These are phyloP conservation scores for Lichtheimia ornata DNA, from an alignment of 371 early-diverging fungal genomes.

Conservation along the genomic window DNA sequence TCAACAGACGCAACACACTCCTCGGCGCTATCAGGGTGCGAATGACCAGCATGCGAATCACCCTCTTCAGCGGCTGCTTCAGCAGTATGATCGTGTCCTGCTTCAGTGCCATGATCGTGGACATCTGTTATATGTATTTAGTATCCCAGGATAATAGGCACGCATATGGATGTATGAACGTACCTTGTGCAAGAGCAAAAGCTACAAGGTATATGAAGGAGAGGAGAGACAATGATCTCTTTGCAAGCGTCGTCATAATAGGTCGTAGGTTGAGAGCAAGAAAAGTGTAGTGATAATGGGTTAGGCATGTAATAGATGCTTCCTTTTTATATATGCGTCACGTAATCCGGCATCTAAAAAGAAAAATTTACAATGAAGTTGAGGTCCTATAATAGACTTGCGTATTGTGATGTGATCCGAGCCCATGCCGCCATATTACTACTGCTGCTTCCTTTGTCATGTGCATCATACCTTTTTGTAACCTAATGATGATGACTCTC, in stretches of 20 bases:
- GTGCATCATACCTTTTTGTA: too few species aligned
- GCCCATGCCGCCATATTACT: too few species aligned
- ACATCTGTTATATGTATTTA: neutral
- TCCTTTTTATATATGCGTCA: slow-evolving; percentile 8
- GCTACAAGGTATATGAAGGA: neutral
- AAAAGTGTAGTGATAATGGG: too few species aligned
- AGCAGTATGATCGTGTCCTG: neutral
- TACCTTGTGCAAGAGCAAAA: slow-evolving; percentile 13
- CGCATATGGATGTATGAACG: neutral
- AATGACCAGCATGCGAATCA: slow-evolving; percentile 8
- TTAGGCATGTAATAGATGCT: neutral
- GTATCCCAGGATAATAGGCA: neutral
- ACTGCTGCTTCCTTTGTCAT: too few species aligned
- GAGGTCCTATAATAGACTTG: too few species aligned
- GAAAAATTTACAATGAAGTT: too few species aligned
- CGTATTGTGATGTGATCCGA: too few species aligned
- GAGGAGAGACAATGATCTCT: neutral
- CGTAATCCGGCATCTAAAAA: neutral
- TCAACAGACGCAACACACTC: slow-evolving; percentile 22
- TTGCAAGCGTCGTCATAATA: slow-evolving; percentile 6
- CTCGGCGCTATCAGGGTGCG: slow-evolving; percentile 25
- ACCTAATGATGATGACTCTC: too few species aligned
- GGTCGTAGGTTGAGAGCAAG: neutral
- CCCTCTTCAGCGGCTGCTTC: slow-evolving; percentile 6
- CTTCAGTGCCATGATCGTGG: slow-evolving; percentile 7